Evolutionary conservation across 805 yeast genomes (phyloP), one percentile per base, ranked within the genome.

Genomic region (Myxozyma lipomycoides): DNA sequence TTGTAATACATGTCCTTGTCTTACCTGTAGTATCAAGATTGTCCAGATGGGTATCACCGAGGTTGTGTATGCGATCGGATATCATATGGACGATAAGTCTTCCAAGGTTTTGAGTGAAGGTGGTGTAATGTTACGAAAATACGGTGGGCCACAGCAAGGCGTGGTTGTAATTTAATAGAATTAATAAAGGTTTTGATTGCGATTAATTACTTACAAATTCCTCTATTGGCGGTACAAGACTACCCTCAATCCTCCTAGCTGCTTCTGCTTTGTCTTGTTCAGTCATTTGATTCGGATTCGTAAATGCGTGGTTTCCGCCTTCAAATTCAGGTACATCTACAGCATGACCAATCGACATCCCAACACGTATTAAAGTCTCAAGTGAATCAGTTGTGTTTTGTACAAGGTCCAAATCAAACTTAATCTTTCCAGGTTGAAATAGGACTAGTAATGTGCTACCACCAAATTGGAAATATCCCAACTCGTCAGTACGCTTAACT

Each of bases 1-100:
- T 66, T 93, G 98, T 70, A 93, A 93, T 67, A 93, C 99, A 0
- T 71, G 98, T 63, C 99, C 99, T 0, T 93, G 99, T 65, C 72
- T 93, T 52, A 93, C 98, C 0, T 93, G 99, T 65, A 82, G 95
- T 3, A 88, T 93, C 37, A 93, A 93, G 69, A 91, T 93, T 46
- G 95, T 89, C 6, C 99, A 93, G 68, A 75, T 84, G 58, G 98
- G 98, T 1, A 82, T 93, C 40, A 75, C 72, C 15, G 96, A 90
- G 66, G 98, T 93, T 5, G 95, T 93, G 2, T 93, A 91, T 63
- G 86, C 95, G 5, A 95, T 86, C 67, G 80, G 87, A 52, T 93
- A 93, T 65, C 82, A 89, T 39, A 93, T 93, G 98, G 98, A 93
- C 65, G 78, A 72, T 7, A 73, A 76, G n/a, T 81, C 91, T 23